phyloP scores from a whole-genome alignment of 176 grass and related monocot species.

The Ampelocalamus luodianensis region DNA sequence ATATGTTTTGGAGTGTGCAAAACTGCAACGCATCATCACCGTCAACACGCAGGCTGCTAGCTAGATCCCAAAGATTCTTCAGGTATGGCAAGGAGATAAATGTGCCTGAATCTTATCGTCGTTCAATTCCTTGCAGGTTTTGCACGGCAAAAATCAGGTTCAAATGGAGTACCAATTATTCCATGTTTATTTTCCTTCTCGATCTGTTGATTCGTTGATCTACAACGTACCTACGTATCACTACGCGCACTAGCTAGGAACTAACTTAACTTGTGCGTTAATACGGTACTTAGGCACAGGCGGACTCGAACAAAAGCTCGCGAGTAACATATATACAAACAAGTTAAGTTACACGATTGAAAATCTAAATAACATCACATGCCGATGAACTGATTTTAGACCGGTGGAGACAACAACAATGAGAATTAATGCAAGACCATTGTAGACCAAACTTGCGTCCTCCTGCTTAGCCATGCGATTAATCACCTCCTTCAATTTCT shows the following conservation, averaged over 20 bases:
- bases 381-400: no score
- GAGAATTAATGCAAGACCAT: no score
- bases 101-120: not conserved
- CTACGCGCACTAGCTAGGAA: not conserved
- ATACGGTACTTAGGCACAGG: not conserved
- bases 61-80: not conserved
- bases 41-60: not conserved
- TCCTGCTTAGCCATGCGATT: not conserved
- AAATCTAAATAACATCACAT: no score
- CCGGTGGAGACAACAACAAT: no score
- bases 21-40: not conserved
- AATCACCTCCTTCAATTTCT: not conserved
- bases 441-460: no score
- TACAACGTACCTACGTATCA: not conserved
- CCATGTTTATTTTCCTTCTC: not conserved
- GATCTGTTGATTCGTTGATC: not conserved
- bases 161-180: not conserved
- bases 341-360: no score
- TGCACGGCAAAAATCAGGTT: not conserved
- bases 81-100: slow-evolving; percentile 34
- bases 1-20: slow-evolving; percentile 9
- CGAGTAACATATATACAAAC: no score
- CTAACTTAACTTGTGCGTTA: no score
- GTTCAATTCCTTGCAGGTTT: not conserved
- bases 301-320: no score